Evolutionary conservation across 2,329 filamentous ascomycete genomes (phyloP).

Genomic region (Cladophialophora exuberans): DNA sequence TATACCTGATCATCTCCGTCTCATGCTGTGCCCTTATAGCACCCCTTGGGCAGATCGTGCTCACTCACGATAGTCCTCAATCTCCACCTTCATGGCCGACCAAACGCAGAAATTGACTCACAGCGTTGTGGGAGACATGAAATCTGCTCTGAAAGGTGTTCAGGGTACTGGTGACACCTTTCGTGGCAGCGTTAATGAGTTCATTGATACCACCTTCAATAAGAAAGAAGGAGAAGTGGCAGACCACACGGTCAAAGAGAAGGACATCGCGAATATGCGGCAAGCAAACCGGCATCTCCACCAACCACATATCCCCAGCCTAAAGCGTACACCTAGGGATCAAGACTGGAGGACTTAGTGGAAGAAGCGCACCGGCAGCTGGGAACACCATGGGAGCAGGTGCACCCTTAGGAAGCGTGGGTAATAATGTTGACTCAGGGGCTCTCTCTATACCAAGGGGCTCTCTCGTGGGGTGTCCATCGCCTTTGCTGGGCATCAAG

Average conservation of each 20-base stretch:
- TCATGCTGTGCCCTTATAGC: no score
- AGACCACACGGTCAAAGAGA: constrained; percentile 24
- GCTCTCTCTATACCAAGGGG: no score
- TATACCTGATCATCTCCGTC: no score
- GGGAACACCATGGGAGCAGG: constrained; percentile 25
- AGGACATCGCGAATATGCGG: constrained; percentile 22
- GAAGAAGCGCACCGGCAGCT: constrained; percentile 2
- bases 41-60: no score
- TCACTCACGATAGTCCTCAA: no score
- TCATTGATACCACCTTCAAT: constrained; percentile 25
- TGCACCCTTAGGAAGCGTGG: constrained; percentile 24
- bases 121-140: constrained; percentile 17
- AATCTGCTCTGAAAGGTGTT: constrained; percentile 25
- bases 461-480: no score
- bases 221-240: constrained; percentile 20
- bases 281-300: no score
- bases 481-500: no score
- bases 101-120: constrained; percentile 21
- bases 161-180: constrained; percentile 27
- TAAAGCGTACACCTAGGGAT: no score
- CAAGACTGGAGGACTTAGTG: no score
- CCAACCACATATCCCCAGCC: no score
- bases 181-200: constrained; percentile 26
- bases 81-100: constrained; percentile 27
- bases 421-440: constrained; percentile 27